Base-by-base conservation (phyloP, 1,139 yeast genomes). In the Saccharomyces hybrid region DNA sequence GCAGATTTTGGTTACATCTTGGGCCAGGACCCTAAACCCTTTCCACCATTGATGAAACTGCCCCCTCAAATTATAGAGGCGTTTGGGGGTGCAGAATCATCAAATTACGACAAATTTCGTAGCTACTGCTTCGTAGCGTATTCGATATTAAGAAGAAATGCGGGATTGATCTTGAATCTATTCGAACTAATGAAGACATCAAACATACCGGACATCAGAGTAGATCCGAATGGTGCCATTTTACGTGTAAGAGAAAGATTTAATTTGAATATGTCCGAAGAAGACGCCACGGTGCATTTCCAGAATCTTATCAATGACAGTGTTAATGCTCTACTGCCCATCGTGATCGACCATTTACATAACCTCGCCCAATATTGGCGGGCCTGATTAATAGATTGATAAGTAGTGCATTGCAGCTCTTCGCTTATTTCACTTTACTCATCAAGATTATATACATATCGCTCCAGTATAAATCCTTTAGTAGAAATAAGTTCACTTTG, bases 311-410 rank as follows among this genome's bases (percentile, higher is more conserved):
- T 95, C 65, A 90, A 88, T 64, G 97, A 88, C 63, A 88, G 97
- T 73, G 98, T 93, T 14, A 88, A 82, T 68, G 99, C 99, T 0
- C 81, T 93, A 55, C 72, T 91, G 59, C 99, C 99, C 0, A 91
- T 91, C 66, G 96, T 95, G 11, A 93, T 95, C 57, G 99, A 95
- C 67, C 80, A 97, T 60, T 74, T 95, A 54, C 99, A 95, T 70
- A 89, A 91, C 73, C 78, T 95, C 68, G 97, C 99, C 0, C 99
- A 95, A 68, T 95, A 95, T 68, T 93, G 99, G 99, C 74, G 98
- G 59, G 91, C 97, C n/a, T n/a, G n/a, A n/a, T n/a, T n/a, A n/a
- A n/a, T n/a, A n/a, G n/a, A n/a, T n/a, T n/a, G n/a, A n/a, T n/a
- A n/a, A n/a, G n/a, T n/a, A n/a, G n/a, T n/a, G n/a, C n/a, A n/a